Base-by-base conservation (phyloP, 2,329 filamentous ascomycete species). In the Botryosphaeria agaves region DNA sequence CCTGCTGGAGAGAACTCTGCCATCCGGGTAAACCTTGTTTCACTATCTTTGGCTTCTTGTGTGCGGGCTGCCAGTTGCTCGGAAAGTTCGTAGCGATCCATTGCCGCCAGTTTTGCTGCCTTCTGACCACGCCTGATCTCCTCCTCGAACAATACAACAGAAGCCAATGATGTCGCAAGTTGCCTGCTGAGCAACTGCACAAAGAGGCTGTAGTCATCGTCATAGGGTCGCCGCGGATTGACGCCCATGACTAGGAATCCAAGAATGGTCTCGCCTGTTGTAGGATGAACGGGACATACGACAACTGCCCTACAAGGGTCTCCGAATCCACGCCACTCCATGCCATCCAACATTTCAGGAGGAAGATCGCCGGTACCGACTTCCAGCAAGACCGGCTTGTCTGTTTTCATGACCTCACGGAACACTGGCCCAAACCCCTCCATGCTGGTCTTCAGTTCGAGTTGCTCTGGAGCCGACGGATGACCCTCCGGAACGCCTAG, bases 1-100 rank as follows among this genome's bases (percentile, higher is more conserved):
- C 81, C 82, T 1, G 85, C 80, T 0, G 81, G 81, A 0, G 79
- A 77, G 38, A 83, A 81, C 45, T 85, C 80, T 2, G 81, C 79
- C 77, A 89, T 84, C 26, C 79, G 66, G 1, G 78, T 82, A 46
- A 89, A 89, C 34, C 76, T 76, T 18, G 77, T 75, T 48, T 89
- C 81, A 46, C 72, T 65, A 33, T 68, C 64, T 16, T 59, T 57
- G 3, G 64, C 65, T 46, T 69, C 62, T 44, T 67, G 60, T 2
- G 66, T 69, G 28, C 64, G 54, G 18, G 76, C 61, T 26, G 73
- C 72, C 9, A 89, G 62, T 46, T 87, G 76, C 47, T 81, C 68
- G 0, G 77, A 81, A 3, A 89, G 64, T 43, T 83, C 75, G 39
- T 82, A 77, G 2, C 76, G 72, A 48, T 89, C 80, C 36, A 80